Evolutionary conservation across 2,329 filamentous ascomycete genomes (phyloP).

Genomic region (Botrytis sinoallii): DNA sequence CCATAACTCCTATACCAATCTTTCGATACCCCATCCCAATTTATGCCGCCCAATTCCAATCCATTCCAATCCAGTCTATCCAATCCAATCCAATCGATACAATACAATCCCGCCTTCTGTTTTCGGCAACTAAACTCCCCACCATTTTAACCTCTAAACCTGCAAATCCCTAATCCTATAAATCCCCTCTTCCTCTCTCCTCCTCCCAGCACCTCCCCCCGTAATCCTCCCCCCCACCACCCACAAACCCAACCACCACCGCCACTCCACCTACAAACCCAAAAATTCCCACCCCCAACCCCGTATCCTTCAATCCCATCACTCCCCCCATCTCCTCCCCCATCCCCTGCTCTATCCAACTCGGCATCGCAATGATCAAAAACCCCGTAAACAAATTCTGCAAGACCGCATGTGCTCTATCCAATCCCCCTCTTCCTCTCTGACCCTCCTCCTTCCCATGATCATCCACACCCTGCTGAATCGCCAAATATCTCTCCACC

Average conservation of each 20-base stretch:
- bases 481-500: not conserved
- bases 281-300: not conserved
- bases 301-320: conserved; percentile 1
- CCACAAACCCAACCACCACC: not conserved
- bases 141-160: not conserved
- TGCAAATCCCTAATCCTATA: not conserved
- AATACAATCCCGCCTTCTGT: not conserved
- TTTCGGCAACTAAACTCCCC: not conserved
- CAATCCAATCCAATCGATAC: not conserved
- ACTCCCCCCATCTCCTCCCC: not conserved
- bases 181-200: not conserved
- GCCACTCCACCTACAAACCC: not conserved
- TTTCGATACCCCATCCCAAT: not conserved
- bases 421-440: not conserved
- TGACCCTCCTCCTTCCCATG: not conserved
- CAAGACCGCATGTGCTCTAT: not conserved
- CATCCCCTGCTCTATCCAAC: not conserved
- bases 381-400: not conserved
- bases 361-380: not conserved
- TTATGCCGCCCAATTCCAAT: no score
- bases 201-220: not conserved
- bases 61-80: not conserved
- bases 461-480: not conserved
- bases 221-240: not conserved
- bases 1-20: not conserved